Conservation (phyloP, 805 yeast species). For the Candida ponderosae region DNA sequence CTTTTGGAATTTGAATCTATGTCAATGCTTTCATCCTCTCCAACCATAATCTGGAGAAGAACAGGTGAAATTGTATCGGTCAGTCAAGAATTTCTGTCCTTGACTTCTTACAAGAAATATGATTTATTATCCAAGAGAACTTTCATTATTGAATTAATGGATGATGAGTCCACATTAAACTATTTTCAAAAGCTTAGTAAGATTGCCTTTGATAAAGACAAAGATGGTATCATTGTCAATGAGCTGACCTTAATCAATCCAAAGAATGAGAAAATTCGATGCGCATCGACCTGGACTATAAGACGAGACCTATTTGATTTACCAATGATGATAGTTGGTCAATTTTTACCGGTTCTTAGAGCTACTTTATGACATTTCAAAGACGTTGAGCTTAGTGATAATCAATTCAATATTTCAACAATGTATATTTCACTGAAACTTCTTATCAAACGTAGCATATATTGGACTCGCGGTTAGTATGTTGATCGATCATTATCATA, state of each 20-base stretch:
- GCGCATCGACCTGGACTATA: constrained; percentile 81
- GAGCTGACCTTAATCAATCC: constrained; percentile 31
- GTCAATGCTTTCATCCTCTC: constrained; percentile 53
- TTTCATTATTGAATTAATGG: constrained; percentile 77
- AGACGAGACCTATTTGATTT: constrained; percentile 77
- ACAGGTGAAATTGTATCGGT: constrained; percentile 81
- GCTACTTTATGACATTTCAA: not conserved
- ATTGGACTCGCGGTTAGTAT: too few relatives aligned
- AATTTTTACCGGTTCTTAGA: constrained; percentile 57
- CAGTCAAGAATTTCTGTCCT: constrained; percentile 63
- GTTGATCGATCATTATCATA: too few relatives aligned
- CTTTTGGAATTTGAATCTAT: constrained; percentile 47
- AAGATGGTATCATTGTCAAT: constrained; percentile 30
- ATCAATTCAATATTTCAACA: too few relatives aligned
- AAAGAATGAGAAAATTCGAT: constrained; percentile 37
- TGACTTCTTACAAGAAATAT: constrained; percentile 56
- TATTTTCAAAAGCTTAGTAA: constrained; percentile 64
- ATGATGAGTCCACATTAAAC: constrained; percentile 63
- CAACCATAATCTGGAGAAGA: constrained; percentile 79
- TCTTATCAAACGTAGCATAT: too few relatives aligned
- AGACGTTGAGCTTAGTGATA: too few relatives aligned
- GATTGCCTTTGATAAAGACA: constrained; percentile 38
- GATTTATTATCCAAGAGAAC: constrained; percentile 52
- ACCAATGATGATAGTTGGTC: constrained; percentile 80
- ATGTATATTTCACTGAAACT: too few relatives aligned